Base-by-base conservation (phyloP, 2,329 filamentous ascomycete genomes). In the Cytospora piceae region DNA sequence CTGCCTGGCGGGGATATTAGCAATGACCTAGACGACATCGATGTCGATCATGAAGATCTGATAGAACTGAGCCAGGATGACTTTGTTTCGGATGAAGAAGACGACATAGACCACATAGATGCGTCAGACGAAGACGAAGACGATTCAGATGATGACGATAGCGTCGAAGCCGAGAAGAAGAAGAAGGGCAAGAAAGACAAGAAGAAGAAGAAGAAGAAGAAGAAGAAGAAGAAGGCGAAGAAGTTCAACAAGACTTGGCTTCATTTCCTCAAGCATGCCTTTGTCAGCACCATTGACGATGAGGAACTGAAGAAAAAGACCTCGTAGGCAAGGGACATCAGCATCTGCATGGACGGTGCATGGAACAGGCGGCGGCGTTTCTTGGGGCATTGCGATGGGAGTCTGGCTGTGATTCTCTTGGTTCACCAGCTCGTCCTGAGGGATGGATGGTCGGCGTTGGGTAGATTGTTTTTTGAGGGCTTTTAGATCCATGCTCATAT, bases 191-290 rank as follows among this genome's bases (percentile, higher is more conserved):
- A 81, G 63, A 83, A 77, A 62, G 74, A 69, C 72, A 62, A 52
- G 37, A 68, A 80, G 54, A 78, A 80, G 66, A 78, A 81, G n/a
- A n/a, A n/a, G 67, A 80, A 80, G 58, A 80, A 81, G 66, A 79
- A 83, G 69, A 82, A 82, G 68, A 80, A 84, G 70, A 81, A 82
- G 61, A 85, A 84, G 73, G 81, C 83, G 64, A 78, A 80, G 68
- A 81, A 81, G 70, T 83, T 84, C 71, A 90, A 90, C 74, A 87
- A 89, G 74, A 81, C 87, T 7, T 97, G 93, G 93, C 82, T 88
- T 67, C 87, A 89, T 58, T 97, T 96, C 74, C 79, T 96, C 32
- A 77, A 81, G 66, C 87, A 92, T 64, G 93, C 93, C 0, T 96
- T 95, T 78, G 91, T 96, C 27, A 86, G 88, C 49, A 93, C 89